Conservation (phyloP, 2,329 filamentous ascomycete species). For the Xylariales sp. region DNA sequence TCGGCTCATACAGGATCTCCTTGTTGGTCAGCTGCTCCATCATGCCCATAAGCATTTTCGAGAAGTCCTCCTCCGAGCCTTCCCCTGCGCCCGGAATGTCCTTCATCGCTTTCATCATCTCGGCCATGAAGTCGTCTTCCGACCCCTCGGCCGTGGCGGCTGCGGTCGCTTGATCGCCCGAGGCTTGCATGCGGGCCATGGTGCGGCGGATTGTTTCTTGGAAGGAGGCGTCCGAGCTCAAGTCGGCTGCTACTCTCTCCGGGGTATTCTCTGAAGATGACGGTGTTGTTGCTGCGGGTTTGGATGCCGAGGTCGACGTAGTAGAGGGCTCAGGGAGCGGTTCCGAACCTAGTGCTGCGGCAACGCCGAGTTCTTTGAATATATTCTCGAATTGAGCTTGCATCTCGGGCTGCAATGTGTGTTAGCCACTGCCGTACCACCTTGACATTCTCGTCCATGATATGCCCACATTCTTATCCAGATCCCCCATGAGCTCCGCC, state of each 20-base stretch:
- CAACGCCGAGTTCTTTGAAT: constrained; percentile 65
- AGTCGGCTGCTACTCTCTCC: constrained; percentile 25
- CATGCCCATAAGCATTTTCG: constrained; percentile 93
- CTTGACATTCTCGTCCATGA: too few species aligned
- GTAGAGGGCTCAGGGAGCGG: constrained; percentile 18
- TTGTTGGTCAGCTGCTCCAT: constrained; percentile 99
- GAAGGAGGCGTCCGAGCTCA: constrained; percentile 63
- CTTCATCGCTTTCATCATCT: constrained; percentile 87
- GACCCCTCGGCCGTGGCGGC: constrained; percentile 62
- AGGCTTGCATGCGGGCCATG: constrained; percentile 93
- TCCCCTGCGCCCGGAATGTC: constrained; percentile 50
- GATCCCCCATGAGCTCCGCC: constrained; percentile 72
- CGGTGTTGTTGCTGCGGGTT: constrained; percentile 20
- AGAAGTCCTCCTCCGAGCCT: constrained; percentile 76
- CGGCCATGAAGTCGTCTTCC: constrained; percentile 79
- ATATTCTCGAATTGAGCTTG: constrained; percentile 74
- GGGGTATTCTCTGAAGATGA: too few species aligned
- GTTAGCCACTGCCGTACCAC: background rate
- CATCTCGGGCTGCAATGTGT: constrained; percentile 56
- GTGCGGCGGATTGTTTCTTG: constrained; percentile 90
- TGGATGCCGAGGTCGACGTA: constrained; percentile 17
- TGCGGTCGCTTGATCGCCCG: constrained; percentile 78
- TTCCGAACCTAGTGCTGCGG: constrained; percentile 31
- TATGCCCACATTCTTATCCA: constrained; percentile 55
- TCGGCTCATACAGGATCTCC: constrained; percentile 96